These are phyloP conservation scores for Sporormia fimetaria DNA, from an alignment of 495 filamentous ascomycete genomes.

Conservation along the genomic window DNA sequence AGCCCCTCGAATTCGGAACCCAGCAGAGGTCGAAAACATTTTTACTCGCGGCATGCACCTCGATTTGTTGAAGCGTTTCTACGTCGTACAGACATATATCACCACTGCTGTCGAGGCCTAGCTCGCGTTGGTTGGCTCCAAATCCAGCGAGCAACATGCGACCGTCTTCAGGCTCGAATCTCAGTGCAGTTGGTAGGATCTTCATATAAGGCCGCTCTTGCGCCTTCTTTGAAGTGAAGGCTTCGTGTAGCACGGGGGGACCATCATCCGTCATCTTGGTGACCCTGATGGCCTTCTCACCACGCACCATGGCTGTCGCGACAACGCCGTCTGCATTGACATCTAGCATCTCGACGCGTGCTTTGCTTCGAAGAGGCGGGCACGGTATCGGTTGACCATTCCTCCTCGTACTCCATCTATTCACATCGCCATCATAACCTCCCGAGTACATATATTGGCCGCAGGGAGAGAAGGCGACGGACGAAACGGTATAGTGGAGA, in stretches of 20 bases:
- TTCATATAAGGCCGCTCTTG: constrained; percentile 37
- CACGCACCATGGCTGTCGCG: constrained; percentile 40
- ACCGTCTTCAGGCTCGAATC: constrained; percentile 50
- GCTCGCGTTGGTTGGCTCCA: constrained; percentile 46
- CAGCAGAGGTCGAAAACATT: constrained; percentile 68
- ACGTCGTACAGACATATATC: constrained; percentile 67
- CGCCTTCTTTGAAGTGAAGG: constrained; percentile 25
- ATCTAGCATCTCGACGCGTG: constrained; percentile 60
- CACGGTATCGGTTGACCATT: constrained; percentile 31
- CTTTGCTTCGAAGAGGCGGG: constrained; percentile 50
- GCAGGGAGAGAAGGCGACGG: constrained; percentile 54
- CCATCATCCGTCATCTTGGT: constrained; percentile 1
- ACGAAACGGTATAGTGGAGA: constrained; percentile 66
- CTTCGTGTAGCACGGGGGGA: background rate
- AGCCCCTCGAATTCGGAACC: constrained; percentile 32
- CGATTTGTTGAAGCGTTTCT: constrained; percentile 37
- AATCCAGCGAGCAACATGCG: constrained; percentile 67
- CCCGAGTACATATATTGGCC: constrained; percentile 57
- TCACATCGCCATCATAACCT: constrained; percentile 70
- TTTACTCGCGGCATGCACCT: constrained; percentile 41
- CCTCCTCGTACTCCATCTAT: constrained; percentile 52
- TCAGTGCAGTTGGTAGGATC: constrained; percentile 58
- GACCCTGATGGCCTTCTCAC: constrained; percentile 30
- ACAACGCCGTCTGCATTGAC: constrained; percentile 34
- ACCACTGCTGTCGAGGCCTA: constrained; percentile 48